Percentiles rank a stretch among this genome's conserved stretches.
Conservation (phyloP, 495 filamentous ascomycete species). For the Aspergillus steynii region DNA sequence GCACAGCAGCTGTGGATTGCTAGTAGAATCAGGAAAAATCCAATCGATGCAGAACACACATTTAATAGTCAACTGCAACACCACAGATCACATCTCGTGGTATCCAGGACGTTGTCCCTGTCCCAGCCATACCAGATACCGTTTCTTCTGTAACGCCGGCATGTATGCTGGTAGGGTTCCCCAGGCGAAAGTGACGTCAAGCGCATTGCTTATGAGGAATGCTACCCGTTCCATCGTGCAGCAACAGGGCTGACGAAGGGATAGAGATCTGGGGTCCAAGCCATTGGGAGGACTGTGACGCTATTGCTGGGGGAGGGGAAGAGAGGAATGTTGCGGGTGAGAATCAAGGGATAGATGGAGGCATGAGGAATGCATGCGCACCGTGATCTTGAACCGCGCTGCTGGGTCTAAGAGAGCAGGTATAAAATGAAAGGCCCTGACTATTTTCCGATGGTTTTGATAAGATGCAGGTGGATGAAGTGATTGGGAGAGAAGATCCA, state of each 20-base stretch:
- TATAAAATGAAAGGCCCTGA: too few relatives aligned
- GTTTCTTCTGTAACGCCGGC: slow-evolving; percentile 4
- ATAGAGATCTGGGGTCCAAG: not conserved
- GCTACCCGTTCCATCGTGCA: not conserved
- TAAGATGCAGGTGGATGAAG: too few relatives aligned
- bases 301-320: not conserved
- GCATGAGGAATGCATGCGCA: not conserved
- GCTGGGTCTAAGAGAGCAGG: too few relatives aligned
- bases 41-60: not conserved
- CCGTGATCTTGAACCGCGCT: not conserved
- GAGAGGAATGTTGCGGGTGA: not conserved
- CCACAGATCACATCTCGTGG: not conserved
- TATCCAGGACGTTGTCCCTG: slow-evolving; percentile 6
- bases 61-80: slow-evolving; percentile 1
- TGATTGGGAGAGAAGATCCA: too few relatives aligned
- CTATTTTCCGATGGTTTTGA: too few relatives aligned
- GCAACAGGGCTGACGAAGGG: not conserved
- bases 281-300: not conserved
- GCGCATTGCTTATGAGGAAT: slow-evolving; percentile 7
- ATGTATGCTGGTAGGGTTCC: slow-evolving; percentile 10
- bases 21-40: not conserved
- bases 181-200: slow-evolving; percentile 16
- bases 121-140: slow-evolving; percentile 9
- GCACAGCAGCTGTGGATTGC: not conserved
- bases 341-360: not conserved